phyloP scores from a whole-genome alignment of 192 early-diverging fungal species.

The Chytriomyces confervae region DNA sequence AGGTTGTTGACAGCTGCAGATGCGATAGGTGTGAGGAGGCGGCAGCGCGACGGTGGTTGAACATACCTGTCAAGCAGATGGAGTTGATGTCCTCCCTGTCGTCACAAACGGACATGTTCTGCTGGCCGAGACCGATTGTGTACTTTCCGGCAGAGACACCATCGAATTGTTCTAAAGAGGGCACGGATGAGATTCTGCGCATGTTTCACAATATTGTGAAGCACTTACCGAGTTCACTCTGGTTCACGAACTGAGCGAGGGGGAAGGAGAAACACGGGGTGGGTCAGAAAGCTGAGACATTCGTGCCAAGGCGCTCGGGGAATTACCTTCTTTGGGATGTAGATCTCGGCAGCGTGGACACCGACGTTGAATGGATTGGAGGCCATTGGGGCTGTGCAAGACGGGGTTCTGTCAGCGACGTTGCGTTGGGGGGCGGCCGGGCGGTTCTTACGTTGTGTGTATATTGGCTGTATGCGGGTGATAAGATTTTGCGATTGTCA shows the following conservation, averaged over 20 bases:
- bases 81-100: constrained; percentile 96
- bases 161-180: constrained; percentile 79
- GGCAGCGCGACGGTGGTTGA: not conserved
- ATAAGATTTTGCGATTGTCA: not conserved
- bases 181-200: not conserved
- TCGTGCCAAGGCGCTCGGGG: not conserved
- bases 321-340: constrained; percentile 61
- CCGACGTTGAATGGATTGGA: constrained; percentile 49
- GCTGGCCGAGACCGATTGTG: constrained; percentile 96
- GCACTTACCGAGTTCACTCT: constrained; percentile 48
- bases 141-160: constrained; percentile 95
- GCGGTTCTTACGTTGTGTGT: not conserved
- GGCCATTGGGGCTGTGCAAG: constrained; percentile 24
- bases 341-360: constrained; percentile 57
- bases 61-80: constrained; percentile 80
- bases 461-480: not conserved
- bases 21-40: not conserved
- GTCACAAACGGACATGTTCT: constrained; percentile 93
- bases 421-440: not conserved
- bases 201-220: not conserved
- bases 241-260: constrained; percentile 52
- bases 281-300: not conserved
- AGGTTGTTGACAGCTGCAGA: constrained; percentile 80
- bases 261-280: not conserved
- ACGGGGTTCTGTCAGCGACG: not conserved